Percentiles rank a stretch among this genome's conserved stretches.
These are phyloP conservation scores for Ambispora gerdemannii DNA, from an alignment of 192 early-diverging fungal genomes.

Conservation along the genomic window DNA sequence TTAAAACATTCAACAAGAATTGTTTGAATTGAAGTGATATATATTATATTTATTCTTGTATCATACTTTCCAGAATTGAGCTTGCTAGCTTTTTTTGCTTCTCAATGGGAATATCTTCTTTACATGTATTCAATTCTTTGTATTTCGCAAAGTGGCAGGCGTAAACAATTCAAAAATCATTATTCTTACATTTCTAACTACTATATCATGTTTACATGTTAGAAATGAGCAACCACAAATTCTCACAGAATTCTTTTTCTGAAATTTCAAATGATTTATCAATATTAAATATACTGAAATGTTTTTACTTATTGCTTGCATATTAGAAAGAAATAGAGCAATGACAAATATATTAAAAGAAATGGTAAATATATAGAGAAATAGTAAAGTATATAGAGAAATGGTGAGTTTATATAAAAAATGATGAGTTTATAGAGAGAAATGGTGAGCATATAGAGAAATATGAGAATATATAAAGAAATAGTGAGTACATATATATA, in stretches of 20 bases:
- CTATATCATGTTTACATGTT: conserved; percentile 23
- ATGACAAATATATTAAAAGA: too few relatives aligned
- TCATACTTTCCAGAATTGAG: not conserved
- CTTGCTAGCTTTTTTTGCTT: not conserved
- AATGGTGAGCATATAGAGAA: too few relatives aligned
- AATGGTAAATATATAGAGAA: too few relatives aligned
- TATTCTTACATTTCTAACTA: not conserved
- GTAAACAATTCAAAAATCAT: not conserved
- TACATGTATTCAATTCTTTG: not conserved
- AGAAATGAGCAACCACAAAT: conserved; percentile 26
- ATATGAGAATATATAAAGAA: too few relatives aligned
- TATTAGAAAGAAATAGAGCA: too few relatives aligned
- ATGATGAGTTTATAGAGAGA: too few relatives aligned
- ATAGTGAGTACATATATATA: too few relatives aligned
- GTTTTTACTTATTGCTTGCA: too few relatives aligned
- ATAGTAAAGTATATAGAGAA: too few relatives aligned
- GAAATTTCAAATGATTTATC: conserved; percentile 1
- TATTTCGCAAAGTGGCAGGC: not conserved
- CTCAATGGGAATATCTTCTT: not conserved
- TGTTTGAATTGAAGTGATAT: not conserved
- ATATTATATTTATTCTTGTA: conserved; percentile 17
- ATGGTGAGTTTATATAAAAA: too few relatives aligned
- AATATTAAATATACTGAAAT: conserved; percentile 17
- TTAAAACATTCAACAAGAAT: conserved; percentile 5
- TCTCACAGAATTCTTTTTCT: conserved; percentile 20